phyloP scores from a whole-genome alignment of 2,329 filamentous ascomycete genomes.

The Nemania abortiva region DNA sequence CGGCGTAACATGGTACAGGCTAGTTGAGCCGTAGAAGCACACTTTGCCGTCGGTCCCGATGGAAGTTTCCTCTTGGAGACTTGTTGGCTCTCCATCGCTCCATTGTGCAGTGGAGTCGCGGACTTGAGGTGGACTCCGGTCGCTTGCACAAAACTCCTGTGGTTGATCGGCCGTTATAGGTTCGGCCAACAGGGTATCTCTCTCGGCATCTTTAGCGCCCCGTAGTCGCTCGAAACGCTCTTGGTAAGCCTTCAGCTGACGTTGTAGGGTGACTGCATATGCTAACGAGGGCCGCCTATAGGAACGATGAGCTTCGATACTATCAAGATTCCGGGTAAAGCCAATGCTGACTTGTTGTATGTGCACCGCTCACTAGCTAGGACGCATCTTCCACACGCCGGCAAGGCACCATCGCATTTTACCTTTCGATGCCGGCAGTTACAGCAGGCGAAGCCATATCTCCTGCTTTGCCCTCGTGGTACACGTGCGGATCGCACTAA shows the following conservation, averaged over 20 bases:
- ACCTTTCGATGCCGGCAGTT: constrained; percentile 18
- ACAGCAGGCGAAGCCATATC: constrained; percentile 17
- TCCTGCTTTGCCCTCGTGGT: background rate
- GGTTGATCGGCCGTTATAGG: background rate
- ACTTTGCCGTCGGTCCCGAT: constrained; percentile 4
- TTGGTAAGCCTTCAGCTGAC: constrained; percentile 14
- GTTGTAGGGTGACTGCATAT: constrained; percentile 13
- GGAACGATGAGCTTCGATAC: constrained; percentile 11
- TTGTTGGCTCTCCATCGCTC: background rate
- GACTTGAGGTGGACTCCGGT: too few relatives aligned
- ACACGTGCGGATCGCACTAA: background rate
- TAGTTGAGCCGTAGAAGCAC: background rate
- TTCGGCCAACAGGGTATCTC: background rate
- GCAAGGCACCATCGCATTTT: constrained; percentile 15
- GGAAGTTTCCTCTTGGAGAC: background rate
- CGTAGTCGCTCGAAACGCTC: background rate
- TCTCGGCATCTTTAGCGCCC: background rate
- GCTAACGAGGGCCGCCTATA: constrained; percentile 14
- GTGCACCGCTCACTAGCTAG: constrained; percentile 1
- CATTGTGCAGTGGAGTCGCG: background rate
- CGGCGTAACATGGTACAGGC: background rate
- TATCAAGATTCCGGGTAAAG: background rate
- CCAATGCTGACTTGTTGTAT: constrained; percentile 8
- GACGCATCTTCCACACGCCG: constrained; percentile 9
- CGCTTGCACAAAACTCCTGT: background rate